These are phyloP conservation scores for Hanseniaspora thailandica DNA, from an alignment of 805 yeast species.

Conservation along the genomic window DNA sequence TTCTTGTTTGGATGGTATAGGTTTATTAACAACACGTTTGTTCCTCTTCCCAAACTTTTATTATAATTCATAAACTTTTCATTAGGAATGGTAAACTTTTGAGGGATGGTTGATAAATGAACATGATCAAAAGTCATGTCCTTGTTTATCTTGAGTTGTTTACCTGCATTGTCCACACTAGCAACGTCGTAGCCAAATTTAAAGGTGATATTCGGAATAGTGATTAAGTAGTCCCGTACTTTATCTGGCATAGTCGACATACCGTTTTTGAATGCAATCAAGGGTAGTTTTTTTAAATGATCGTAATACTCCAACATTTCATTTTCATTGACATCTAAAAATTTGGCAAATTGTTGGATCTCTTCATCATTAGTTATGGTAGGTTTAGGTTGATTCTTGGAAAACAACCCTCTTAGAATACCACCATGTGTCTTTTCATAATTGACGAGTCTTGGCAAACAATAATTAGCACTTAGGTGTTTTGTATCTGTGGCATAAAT, in stretches of 20 bases:
- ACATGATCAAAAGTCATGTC: slow-evolving; percentile 38
- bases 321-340: background rate
- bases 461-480: slow-evolving; percentile 51
- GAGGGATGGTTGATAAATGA: slow-evolving; percentile 44
- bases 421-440: slow-evolving; percentile 54
- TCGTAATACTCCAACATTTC: slow-evolving; percentile 31
- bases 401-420: slow-evolving; percentile 36
- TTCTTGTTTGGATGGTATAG: slow-evolving; percentile 41
- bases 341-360: background rate
- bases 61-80: slow-evolving; percentile 21
- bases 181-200: background rate
- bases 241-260: slow-evolving; percentile 41
- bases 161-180: background rate
- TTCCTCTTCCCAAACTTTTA: slow-evolving; percentile 23
- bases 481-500: slow-evolving; percentile 78
- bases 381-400: slow-evolving; percentile 25
- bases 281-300: slow-evolving; percentile 44
- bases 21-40: slow-evolving; percentile 57
- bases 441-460: slow-evolving; percentile 44
- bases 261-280: slow-evolving; percentile 49
- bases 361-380: slow-evolving; percentile 2
- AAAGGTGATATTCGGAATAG: slow-evolving; percentile 32
- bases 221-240: slow-evolving; percentile 31
- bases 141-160: background rate
- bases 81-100: slow-evolving; percentile 21